Evolutionary conservation across 305 asterid genomes (phyloP), one percentile per base, ranked within the genome.

Genomic region (Solanum hybrid): DNA sequence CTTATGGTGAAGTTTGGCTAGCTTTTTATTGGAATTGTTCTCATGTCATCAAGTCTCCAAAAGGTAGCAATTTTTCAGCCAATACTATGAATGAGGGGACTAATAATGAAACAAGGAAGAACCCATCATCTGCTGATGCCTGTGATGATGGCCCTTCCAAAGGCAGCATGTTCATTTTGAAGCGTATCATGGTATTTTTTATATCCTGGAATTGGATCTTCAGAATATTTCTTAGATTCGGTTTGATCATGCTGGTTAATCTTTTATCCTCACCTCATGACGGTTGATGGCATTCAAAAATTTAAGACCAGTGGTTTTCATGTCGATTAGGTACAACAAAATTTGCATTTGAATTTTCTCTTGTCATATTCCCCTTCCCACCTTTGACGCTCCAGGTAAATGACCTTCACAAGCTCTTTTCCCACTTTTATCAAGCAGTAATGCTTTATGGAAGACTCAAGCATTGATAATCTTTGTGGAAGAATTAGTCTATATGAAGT

Each of bases 1-100:
- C 99, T 57, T 97, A 92, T 92, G 99, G 99, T 88, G 99, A 97
- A 95, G 99, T 98, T 93, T 98, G 99, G 99, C 95, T 98, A 90
- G 99, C 99, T 92, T 96, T 98, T 93, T 93, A 93, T 86, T 98
- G 99, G 99, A 95, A 98, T 86, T 95, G 98, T 91, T 96, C 98
- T 89, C 96, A 93, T 91, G 93, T 80, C 86, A 93, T 93, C 83
- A 92, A 94, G 91, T 91, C 90, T 90, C 91, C 91, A 89, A 93
- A 76, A 57, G 91, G 92, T 79, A 90, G 91, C 76, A 91, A 89
- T 86, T 90, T 75, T 64, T 91, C 91, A 26, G 91, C 82, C 89
- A 89, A 73, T 89, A 91, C 90, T 37, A 93, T 88, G 89, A 92
- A 90, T 87, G 89, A 71, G 36, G 92, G 94, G 90, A 89, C 92